A percentile compares a stretch with the other conserved stretches of the same genome.
These are phyloP conservation scores for Plasmodium gallinaceum DNA, from an alignment of 169 alveolate species.

Conservation along the genomic window DNA sequence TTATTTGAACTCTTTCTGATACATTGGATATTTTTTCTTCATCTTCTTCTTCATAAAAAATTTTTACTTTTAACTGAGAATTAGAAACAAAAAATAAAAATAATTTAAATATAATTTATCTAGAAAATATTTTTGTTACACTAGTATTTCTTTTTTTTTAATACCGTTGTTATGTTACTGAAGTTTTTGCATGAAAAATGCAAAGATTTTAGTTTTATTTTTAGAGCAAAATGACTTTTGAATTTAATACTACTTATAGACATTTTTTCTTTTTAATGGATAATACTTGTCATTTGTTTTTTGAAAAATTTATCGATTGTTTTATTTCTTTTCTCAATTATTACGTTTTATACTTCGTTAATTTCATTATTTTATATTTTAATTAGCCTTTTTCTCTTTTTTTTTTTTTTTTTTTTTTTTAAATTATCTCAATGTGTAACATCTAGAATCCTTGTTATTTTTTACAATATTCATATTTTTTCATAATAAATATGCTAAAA, in stretches of 20 bases:
- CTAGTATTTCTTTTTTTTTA: not conserved
- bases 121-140: not conserved
- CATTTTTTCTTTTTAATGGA: constrained; percentile 18
- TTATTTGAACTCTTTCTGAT: constrained; percentile 32
- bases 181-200: constrained; percentile 25
- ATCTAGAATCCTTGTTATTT: too few species aligned
- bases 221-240: constrained; percentile 50
- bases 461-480: too few species aligned
- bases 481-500: too few species aligned
- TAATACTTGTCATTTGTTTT: not conserved
- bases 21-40: constrained; percentile 5
- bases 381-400: too few species aligned
- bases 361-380: not conserved
- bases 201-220: constrained; percentile 47
- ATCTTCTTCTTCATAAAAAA: constrained; percentile 56
- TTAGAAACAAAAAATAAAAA: not conserved
- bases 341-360: too few species aligned
- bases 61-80: constrained; percentile 22
- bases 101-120: not conserved
- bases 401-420: too few species aligned
- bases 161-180: constrained; percentile 17
- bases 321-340: too few species aligned
- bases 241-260: not conserved
- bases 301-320: not conserved
- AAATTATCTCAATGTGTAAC: too few species aligned